Evolutionary conservation across 306 rosid genomes (phyloP), one percentile per base, ranked within the genome.

Genomic region (Glycyrrhiza uralensis): DNA sequence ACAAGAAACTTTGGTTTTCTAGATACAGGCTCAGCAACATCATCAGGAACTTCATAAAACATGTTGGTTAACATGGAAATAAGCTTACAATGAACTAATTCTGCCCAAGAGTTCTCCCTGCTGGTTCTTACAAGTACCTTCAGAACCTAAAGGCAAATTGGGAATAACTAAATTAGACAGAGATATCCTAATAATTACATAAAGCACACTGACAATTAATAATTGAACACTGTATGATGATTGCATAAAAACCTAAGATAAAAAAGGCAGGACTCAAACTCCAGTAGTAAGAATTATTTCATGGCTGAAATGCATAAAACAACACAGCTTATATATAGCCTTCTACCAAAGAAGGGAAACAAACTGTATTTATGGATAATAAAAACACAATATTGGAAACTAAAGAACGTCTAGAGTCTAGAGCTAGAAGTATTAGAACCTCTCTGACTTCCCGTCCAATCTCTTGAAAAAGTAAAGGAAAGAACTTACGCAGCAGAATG

Each of bases 21-120:
- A 47, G 84, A 79, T 60, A 52, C 78, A 66, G 72, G 72, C 72
- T 82, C 73, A 0, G 72, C 36, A 45, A 63, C 74, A 79, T 82
- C 90, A 67, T 88, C 90, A 18, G 83, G 85, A 66, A 89, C 92
- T 71, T 88, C 83, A 72, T 95, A 95, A 84, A 95, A 95, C 97
- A 91, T 89, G 84, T 95, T 91, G 62, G 96, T 88, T 76, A 95
- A 72, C 91, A 95, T 71, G 77, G 92, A 89, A 82, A 92, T 84
- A 70, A 95, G 97, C 85, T 89, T 95, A 87, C 92, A 78, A 69
- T 88, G 97, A 76, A 95, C 99, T 81, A 95, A 75, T 66, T 91
- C 99, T 74, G 96, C 99, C 99, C 99, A 95, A 73, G 96, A 85
- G 81, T 95, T 87, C 80, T 50, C 79, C 87, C 96, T 81, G 83